Conservation (phyloP, 192 early-diverging fungal genomes). For the Coemansia sp. region DNA sequence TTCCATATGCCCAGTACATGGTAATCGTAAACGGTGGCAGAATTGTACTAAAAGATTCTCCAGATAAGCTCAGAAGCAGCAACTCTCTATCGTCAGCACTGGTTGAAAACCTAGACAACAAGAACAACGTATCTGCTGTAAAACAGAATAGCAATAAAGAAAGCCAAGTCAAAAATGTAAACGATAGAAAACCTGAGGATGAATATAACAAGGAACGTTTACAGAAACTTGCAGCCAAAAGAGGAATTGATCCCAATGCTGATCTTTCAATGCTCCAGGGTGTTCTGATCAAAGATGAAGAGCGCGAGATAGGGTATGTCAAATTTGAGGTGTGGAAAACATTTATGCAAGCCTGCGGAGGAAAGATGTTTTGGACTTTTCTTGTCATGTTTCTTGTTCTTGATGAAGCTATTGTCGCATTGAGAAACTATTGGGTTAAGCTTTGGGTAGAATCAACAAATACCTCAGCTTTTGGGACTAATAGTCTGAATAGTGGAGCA, state of each 20-base stretch:
- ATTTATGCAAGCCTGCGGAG: slow-evolving; percentile 68
- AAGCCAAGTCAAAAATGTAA: no score
- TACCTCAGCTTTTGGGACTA: not conserved
- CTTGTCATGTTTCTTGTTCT: no score
- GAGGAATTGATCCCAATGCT: no score
- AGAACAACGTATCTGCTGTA: not conserved
- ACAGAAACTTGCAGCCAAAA: slow-evolving; percentile 25
- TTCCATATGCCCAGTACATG: slow-evolving; percentile 57
- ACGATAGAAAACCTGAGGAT: slow-evolving; percentile 23
- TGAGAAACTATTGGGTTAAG: no score
- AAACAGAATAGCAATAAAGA: no score
- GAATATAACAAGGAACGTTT: slow-evolving; percentile 20
- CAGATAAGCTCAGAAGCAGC: slow-evolving; percentile 4
- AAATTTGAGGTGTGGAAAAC: slow-evolving; percentile 67
- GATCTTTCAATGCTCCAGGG: no score
- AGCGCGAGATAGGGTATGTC: slow-evolving; percentile 73
- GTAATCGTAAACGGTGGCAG: slow-evolving; percentile 50
- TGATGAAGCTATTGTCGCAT: no score
- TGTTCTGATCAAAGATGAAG: slow-evolving; percentile 81
- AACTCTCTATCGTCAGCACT: not conserved
- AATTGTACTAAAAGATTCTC: slow-evolving; percentile 31
- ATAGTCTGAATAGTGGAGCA: not conserved
- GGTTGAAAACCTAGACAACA: not conserved
- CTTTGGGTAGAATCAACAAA: no score
- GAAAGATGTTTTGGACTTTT: slow-evolving; percentile 62